Base-by-base conservation (phyloP, 176 grass and related monocot genomes). In the Juncus effusus region DNA sequence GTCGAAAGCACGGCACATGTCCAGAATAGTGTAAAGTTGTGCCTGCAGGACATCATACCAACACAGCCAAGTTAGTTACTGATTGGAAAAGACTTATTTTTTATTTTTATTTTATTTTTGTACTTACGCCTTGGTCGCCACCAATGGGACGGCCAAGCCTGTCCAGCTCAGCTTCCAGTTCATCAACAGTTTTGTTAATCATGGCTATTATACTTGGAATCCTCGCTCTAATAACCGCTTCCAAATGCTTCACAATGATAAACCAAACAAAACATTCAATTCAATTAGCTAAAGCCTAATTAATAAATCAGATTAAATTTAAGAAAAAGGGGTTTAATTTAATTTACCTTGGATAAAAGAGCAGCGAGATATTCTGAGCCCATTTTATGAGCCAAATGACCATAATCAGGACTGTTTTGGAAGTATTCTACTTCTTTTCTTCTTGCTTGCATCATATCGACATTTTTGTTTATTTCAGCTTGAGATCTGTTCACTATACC, bases 121-220 rank as follows among this genome's bases (percentile, higher is more conserved):
- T 47, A 14, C 77, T 80, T 94, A 99, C 95, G 81, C 95, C 95
- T 85, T 81, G 78, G 38, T 99, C 95, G 60, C 78, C 80, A 70
- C 89, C 95, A 76, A 99, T 90, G 71, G 95, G 95, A 53, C 95
- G 81, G 67, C 95, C 95, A 77, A 99, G 79, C 38, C 81, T 64
- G 81, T 99, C 89, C 75, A 99, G 81, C 76, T 99, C 81, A 60
- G 89, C 95, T 79, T 99, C 95, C 58, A 99, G 90, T 74, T 99
- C 95, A 90, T 93, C 95, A 51, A 99, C 82, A 51, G 89, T 99
- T 82, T 99, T 99, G 81, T 94, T 99, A 82, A 99, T 99, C 85
- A 99, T 73, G 59, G 95, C 50, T 60, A 94, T 67, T 76, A 99
- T 94, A 79, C 95, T 99, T 63, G 95, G 95, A 76, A 99, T 99